Base-by-base conservation (phyloP, 2,329 filamentous ascomycete species). In the Exophiala calicioides region DNA sequence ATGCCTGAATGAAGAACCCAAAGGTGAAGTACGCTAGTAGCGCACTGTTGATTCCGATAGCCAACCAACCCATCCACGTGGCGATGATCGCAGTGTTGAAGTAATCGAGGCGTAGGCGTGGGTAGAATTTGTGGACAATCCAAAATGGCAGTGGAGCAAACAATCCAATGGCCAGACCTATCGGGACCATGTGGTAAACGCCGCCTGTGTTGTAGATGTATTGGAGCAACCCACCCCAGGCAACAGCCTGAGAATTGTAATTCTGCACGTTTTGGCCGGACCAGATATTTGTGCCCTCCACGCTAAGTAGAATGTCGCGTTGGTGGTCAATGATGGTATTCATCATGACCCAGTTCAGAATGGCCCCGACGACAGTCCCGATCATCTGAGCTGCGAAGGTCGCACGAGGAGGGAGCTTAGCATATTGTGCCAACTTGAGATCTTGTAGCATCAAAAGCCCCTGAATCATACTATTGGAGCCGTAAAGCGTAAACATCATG, bases 321-420 rank as follows among this genome's bases (percentile, higher is more conserved):
- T 76, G 71, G 45, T 70, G 68, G 4, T 62, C 57, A 1, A 75
- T 67, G 43, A 77, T 75, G 20, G 62, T 67, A 47, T 63, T 64
- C 67, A 73, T 73, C 60, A 76, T 69, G 18, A 69, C 61, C 44
- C 69, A 76, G 54, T 76, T 74, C 35, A 76, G 60, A 4, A 71
- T 52, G 1, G 70, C 68, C 0, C 49, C 55, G 31, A 58, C 58
- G 19, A 47, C 39, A 23, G 29, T 61, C 2, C 51, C 58, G 37
- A 50, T 26, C 7, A 60, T 45, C 35, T 34, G 75, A 3, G 69
- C 65, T 13, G 62, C 45, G 47, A 76, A 76, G 31, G 74, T 77
- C 37, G 65, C 62, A n/a, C 68, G 63, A 5, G 69, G 71, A 1
- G 65, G 50, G 8, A 72, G 47, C 39, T 70, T 64, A 5, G 52